A percentile compares a stretch with the other conserved stretches of the same genome.
These are phyloP conservation scores for Ganoderma leucocontextum DNA, from an alignment of 1,284 basidiomycete genomes.

Conservation along the genomic window DNA sequence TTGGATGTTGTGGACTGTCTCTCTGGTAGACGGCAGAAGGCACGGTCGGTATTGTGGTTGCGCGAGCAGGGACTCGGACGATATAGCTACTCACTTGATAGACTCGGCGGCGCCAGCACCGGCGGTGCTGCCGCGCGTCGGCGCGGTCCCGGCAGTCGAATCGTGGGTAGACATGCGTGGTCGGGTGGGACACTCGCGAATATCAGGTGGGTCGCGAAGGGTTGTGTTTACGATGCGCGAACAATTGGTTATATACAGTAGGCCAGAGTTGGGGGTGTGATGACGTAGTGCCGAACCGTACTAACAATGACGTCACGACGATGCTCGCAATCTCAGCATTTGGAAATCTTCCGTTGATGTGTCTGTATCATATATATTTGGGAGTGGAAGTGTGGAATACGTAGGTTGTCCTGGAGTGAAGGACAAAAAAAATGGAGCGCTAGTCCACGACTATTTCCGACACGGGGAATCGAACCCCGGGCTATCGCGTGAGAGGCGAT, in stretches of 20 bases:
- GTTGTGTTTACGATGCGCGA: too few relatives aligned
- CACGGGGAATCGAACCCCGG: conserved; percentile 32
- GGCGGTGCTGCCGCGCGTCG: conserved; percentile 22
- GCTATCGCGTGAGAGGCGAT: conserved; percentile 32
- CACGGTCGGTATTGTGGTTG: background rate
- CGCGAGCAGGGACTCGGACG: too few relatives aligned
- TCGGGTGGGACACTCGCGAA: background rate
- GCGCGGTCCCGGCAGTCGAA: conserved; percentile 10
- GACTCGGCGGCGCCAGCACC: conserved; percentile 32
- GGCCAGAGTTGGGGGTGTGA: too few relatives aligned
- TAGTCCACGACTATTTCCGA: too few relatives aligned
- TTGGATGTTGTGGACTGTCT: conserved; percentile 34
- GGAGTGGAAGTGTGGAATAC: too few relatives aligned
- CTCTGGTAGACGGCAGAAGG: conserved; percentile 20
- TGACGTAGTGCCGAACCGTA: too few relatives aligned
- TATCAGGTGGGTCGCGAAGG: background rate
- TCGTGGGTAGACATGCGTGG: conserved; percentile 13
- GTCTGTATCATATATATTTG: too few relatives aligned
- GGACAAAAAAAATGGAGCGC: too few relatives aligned
- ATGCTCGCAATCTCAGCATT: background rate
- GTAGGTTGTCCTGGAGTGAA: too few relatives aligned
- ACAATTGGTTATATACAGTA: too few relatives aligned
- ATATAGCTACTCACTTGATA: conserved; percentile 30
- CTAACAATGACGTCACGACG: background rate
- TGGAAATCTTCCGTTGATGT: too few relatives aligned